phyloP scores from a whole-genome alignment of 768 basidiomycete genomes.

The Trametes cubensis region DNA sequence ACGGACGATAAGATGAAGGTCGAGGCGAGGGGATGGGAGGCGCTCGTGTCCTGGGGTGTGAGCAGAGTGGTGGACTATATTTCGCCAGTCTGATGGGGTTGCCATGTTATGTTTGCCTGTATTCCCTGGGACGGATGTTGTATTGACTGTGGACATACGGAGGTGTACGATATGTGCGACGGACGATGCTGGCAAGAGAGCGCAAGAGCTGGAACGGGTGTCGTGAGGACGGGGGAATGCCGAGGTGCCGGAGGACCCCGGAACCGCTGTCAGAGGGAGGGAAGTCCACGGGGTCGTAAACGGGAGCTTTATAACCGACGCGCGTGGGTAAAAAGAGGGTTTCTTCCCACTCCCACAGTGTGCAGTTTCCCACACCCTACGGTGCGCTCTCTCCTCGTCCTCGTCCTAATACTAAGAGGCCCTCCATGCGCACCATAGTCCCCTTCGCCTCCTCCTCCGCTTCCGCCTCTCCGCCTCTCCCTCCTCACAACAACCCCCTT shows the following conservation, averaged over 20 bases:
- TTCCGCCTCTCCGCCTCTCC: conserved; percentile 36
- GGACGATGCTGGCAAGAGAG: too few species aligned
- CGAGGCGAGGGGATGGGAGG: conserved; percentile 22
- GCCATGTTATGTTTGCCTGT: not conserved
- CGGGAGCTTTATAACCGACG: conserved; percentile 35
- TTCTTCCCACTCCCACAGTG: conserved; percentile 51
- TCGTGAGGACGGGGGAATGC: conserved; percentile 10
- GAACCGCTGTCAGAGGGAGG: conserved; percentile 12
- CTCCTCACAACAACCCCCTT: conserved; percentile 32
- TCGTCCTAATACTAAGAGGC: conserved; percentile 9
- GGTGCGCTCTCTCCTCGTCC: conserved; percentile 18
- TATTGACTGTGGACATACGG: conserved; percentile 11
- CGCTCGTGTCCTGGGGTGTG: conserved; percentile 29
- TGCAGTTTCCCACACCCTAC: conserved; percentile 49
- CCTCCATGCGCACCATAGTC: conserved; percentile 30
- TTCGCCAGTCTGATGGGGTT: conserved; percentile 20
- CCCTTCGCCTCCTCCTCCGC: conserved; percentile 35
- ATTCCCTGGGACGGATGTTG: not conserved
- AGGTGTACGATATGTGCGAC: conserved; percentile 6
- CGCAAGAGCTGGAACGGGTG: not conserved
- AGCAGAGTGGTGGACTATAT: conserved; percentile 27
- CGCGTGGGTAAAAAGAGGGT: conserved; percentile 35
- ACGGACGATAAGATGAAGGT: conserved; percentile 24
- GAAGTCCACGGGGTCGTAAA: conserved; percentile 31
- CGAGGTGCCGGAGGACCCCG: conserved; percentile 33